Base-by-base conservation (phyloP, 305 asterid species). In the Fraxinus sp. region DNA sequence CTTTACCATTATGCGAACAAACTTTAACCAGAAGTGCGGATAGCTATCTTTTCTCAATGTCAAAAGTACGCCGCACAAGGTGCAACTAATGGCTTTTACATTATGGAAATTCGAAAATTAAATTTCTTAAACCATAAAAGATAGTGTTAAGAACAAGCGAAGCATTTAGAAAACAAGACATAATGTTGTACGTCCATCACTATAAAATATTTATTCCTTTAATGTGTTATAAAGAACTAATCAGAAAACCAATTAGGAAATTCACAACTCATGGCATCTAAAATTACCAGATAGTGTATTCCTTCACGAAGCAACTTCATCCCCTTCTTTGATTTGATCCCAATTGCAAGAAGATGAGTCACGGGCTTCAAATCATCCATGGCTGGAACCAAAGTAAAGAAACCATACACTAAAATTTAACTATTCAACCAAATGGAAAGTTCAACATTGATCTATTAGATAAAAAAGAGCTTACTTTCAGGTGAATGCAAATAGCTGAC, bases 341-440 rank as follows among this genome's bases (percentile, higher is more conserved):
- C 92, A 87, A 92, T 97, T 81, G 87, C 92, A 86, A 95, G 97
- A 90, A 95, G 93, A 90, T 97, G 99, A 87, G 98, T 93, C 88
- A 97, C 98, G 0, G 98, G 99, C 92, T 97, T 97, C 91, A 97
- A 82, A 84, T 97, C 97, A 89, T 95, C 99, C 76, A 88, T 84
- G 22, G 98, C 99, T 97, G 92, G 86, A 86, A 83, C 41, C 77
- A 43, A 77, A 75, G 77, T 55, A 66, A n/a, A 43, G 73, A 85
- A 86, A 83, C 79, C 16, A 82, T 37, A 84, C 26, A 82, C 81
- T 66, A 84, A 62, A 71, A 68, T 22, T 82, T 85, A 82, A 86
- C 72, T 20, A 82, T 78, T 36, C 20, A 76, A 79, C 80, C 73
- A 82, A 77, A 77, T 77, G 32, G 76, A 66, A 80, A 72, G 71